These are phyloP conservation scores for Xylariaceae sp. DNA, from an alignment of 2,329 filamentous ascomycete species.

Conservation along the genomic window DNA sequence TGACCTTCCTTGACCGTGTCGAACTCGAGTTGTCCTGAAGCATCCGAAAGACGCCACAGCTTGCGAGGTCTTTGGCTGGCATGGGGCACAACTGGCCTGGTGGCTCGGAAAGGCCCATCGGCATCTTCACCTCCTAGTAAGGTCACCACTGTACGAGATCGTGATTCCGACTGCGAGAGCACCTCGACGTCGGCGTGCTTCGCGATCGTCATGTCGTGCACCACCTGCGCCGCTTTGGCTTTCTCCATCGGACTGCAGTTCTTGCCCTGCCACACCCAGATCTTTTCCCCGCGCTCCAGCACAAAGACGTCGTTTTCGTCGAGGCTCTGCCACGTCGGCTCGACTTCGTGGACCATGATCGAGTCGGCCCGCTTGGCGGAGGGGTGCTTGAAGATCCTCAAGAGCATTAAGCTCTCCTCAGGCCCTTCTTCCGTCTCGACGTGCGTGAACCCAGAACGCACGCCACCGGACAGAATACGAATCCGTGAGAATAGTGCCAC, in stretches of 20 bases:
- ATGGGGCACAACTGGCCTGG: slow-evolving; percentile 32
- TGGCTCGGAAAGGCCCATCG: slow-evolving; percentile 33
- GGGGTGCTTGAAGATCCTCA: slow-evolving; percentile 68
- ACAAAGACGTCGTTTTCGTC: slow-evolving; percentile 72
- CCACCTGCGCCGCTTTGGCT: slow-evolving; percentile 69
- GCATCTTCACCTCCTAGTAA: slow-evolving; percentile 56
- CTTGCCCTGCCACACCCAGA: slow-evolving; percentile 73
- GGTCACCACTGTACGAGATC: slow-evolving; percentile 60
- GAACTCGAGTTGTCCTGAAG: slow-evolving; percentile 62
- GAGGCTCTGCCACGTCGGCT: slow-evolving; percentile 64
- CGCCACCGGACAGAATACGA: slow-evolving; percentile 65
- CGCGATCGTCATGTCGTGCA: slow-evolving; percentile 67
- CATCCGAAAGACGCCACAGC: slow-evolving; percentile 69
- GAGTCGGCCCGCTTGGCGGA: slow-evolving; percentile 52
- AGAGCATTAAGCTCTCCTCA: slow-evolving; percentile 55
- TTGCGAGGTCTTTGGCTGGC: slow-evolving; percentile 43
- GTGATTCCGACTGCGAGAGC: slow-evolving; percentile 63
- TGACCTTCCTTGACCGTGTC: slow-evolving; percentile 62
- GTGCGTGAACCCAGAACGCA: slow-evolving; percentile 66
- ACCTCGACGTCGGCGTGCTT: slow-evolving; percentile 71
- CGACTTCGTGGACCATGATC: slow-evolving; percentile 67
- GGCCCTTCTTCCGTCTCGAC: slow-evolving; percentile 56
- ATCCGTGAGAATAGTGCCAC: slow-evolving; percentile 64
- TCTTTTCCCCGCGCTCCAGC: slow-evolving; percentile 66
- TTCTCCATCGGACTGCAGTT: slow-evolving; percentile 72